Conservation (phyloP, 2,329 filamentous ascomycete species). For the Fusarium sp. region DNA sequence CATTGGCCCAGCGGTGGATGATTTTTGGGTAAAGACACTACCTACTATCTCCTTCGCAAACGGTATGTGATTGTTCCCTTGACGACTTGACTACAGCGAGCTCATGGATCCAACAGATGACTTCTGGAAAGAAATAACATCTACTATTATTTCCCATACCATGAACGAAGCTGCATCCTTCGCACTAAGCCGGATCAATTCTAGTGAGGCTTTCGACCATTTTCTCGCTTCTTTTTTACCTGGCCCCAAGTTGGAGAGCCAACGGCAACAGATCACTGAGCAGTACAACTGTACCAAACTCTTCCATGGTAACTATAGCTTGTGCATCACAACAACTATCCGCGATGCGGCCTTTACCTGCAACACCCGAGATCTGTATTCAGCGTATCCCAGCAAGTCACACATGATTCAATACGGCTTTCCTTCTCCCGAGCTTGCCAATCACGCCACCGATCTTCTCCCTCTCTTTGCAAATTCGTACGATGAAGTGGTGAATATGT, state of each 20-base stretch:
- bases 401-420: not conserved
- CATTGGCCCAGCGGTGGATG: slow-evolving; percentile 26
- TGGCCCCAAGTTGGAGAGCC: not conserved
- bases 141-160: slow-evolving; percentile 11
- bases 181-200: not conserved
- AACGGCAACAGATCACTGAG: not conserved
- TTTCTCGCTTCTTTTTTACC: slow-evolving; percentile 5
- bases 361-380: slow-evolving; percentile 13
- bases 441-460: not conserved
- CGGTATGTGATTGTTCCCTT: not conserved
- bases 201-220: not conserved
- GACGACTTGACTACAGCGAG: not conserved
- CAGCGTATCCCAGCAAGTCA: not conserved
- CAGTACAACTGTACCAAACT: slow-evolving; percentile 2
- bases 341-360: slow-evolving; percentile 23
- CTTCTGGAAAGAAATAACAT: not conserved
- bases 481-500: not conserved
- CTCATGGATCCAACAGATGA: not conserved
- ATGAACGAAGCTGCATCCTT: not conserved
- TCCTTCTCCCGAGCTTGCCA: not conserved
- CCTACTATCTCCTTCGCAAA: slow-evolving; percentile 13
- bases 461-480: not conserved
- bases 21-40: slow-evolving; percentile 14
- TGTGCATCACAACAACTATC: not conserved
- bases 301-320: not conserved